phyloP scores from a whole-genome alignment of 371 early-diverging fungal genomes.

The Syncephalastrum monosporum region DNA sequence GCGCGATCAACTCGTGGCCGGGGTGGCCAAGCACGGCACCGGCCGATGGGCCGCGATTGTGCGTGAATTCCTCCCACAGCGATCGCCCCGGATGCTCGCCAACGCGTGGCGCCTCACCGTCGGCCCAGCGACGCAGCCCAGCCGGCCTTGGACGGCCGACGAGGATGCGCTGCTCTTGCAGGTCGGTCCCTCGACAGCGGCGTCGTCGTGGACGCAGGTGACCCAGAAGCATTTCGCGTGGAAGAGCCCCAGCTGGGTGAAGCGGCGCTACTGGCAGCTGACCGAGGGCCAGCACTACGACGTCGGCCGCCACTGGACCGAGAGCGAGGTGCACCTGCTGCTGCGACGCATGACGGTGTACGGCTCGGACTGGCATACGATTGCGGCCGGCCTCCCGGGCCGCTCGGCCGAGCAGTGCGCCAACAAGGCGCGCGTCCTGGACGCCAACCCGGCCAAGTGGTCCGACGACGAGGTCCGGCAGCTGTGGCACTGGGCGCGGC shows the following conservation, averaged over 20 bases:
- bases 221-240: slow-evolving; percentile 18
- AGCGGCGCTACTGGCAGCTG: slow-evolving; percentile 16
- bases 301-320: slow-evolving; percentile 17
- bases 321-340: slow-evolving; percentile 32
- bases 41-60: slow-evolving; percentile 28
- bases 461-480: slow-evolving; percentile 22
- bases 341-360: slow-evolving; percentile 35
- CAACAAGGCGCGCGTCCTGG: slow-evolving; percentile 16
- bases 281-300: too few species aligned
- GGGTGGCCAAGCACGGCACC: slow-evolving; percentile 16
- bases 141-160: slow-evolving; percentile 23
- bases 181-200: slow-evolving; percentile 3
- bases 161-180: slow-evolving; percentile 29
- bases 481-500: slow-evolving; percentile 28
- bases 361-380: slow-evolving; percentile 40
- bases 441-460: slow-evolving; percentile 25
- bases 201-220: too few species aligned
- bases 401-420: slow-evolving; percentile 25
- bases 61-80: slow-evolving; percentile 26
- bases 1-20: slow-evolving; percentile 14
- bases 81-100: slow-evolving; percentile 24
- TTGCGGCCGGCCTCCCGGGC: slow-evolving; percentile 41
- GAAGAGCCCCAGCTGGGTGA: slow-evolving; percentile 15
- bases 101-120: slow-evolving; percentile 18
- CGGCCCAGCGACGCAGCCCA: not conserved